Base-by-base conservation (phyloP, 139 green algal genomes). In the Chlamydomonas sp. region DNA sequence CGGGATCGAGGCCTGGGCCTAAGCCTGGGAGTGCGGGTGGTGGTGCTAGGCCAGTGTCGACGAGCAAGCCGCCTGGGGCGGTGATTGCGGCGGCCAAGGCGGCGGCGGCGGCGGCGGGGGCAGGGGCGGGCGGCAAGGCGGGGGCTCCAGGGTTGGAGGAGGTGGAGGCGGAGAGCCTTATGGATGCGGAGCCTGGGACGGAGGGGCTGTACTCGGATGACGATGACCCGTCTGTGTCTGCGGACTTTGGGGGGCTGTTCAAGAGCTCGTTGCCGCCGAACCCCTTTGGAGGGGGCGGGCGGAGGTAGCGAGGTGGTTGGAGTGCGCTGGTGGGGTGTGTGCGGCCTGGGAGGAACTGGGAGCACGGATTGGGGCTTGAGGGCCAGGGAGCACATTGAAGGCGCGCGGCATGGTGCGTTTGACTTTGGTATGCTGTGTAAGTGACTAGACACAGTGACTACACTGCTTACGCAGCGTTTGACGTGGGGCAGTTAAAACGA, bases 171-270 rank as follows among this genome's bases (percentile, higher is more conserved):
- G 84, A 83, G 84, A 59, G 5, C 1, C 63, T 88, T 5, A 63
- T 18, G 49, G 84, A 75, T 17, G 84, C 83, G 4, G 84, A 88
- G 0, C 75, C 74, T 16, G 84, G 84, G 0, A 83, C 74, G 1
- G 84, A 88, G 58, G 84, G 84, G 57, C 75, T 88, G 58, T 88
- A 88, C 63, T 66, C 57, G 4, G 84, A 88, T 15, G 57, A 83
- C 0, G 84, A 88, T 9, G 84, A 88, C 63, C 83, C 83, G 8
- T 14, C 61, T 3, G 62, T 62, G n/a, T 18, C 72, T 2, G 6
- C 69, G 59, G 83, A 87, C 83, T 88, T 88, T 60, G 83, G 73
- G 1, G 77, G 81, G 16, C 81, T 88, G 84, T 88, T 88, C 75
- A 82, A 88, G 84, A 78, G 57, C 64, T 69, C 75, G 9, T 8